Conservation (phyloP, 805 yeast genomes). For the Candida quercuum region DNA sequence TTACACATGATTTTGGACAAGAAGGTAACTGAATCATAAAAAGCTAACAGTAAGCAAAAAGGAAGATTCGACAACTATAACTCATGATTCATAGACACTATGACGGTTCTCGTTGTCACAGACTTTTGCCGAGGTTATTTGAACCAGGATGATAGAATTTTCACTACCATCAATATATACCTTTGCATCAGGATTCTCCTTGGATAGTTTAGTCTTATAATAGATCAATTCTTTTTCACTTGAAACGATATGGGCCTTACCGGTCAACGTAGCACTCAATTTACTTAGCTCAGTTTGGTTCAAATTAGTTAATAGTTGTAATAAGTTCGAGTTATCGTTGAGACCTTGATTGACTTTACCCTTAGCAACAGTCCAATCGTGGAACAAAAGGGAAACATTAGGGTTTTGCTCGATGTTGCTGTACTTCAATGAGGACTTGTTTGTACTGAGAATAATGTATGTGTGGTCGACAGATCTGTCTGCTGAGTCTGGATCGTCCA, state of each 20-base stretch:
- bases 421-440: constrained; percentile 67
- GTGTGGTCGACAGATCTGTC: constrained; percentile 33
- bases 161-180: constrained; percentile 61
- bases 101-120: constrained; percentile 71
- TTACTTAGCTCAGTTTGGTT: constrained; percentile 78
- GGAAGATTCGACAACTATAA: neutral
- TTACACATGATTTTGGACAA: constrained; percentile 94
- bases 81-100: constrained; percentile 23
- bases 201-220: constrained; percentile 56
- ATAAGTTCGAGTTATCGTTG: constrained; percentile 38
- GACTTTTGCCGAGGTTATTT: constrained; percentile 63
- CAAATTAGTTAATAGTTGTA: constrained; percentile 63
- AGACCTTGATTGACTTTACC: constrained; percentile 28
- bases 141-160: constrained; percentile 60
- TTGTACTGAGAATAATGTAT: constrained; percentile 67
- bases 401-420: constrained; percentile 66
- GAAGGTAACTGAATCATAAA: constrained; percentile 74
- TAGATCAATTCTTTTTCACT: constrained; percentile 46
- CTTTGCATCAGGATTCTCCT: constrained; percentile 63
- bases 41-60: too few relatives aligned
- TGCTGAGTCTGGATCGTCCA: constrained; percentile 17
- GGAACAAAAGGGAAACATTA: constrained; percentile 75
- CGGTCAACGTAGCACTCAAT: constrained; percentile 77
- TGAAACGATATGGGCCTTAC: constrained; percentile 55
- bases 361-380: constrained; percentile 81